A percentile compares a stretch with the other conserved stretches of the same genome.
Conservation (phyloP, 805 yeast genomes). For the Metschnikowia kunwiensis region DNA sequence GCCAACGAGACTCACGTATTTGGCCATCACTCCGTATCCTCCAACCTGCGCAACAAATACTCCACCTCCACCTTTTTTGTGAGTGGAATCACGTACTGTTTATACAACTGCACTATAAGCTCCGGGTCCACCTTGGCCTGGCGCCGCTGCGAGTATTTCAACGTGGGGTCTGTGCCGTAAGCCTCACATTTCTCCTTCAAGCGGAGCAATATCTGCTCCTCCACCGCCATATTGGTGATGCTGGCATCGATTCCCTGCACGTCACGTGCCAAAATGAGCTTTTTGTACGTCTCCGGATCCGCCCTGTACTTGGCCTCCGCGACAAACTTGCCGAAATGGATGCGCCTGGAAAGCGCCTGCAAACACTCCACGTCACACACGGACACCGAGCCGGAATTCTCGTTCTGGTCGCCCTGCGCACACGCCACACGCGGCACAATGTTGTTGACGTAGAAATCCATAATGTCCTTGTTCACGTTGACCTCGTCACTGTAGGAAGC, state of each 20-base stretch:
- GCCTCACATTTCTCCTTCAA: slow-evolving; percentile 76
- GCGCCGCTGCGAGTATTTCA: slow-evolving; percentile 65
- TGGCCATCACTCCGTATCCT: slow-evolving; percentile 5
- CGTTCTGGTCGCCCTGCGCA: slow-evolving; percentile 67
- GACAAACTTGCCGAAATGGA: slow-evolving; percentile 96
- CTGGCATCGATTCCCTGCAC: slow-evolving; percentile 69
- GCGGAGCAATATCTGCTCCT: slow-evolving; percentile 75
- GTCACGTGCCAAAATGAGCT: slow-evolving; percentile 64
- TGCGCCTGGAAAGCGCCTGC: slow-evolving; percentile 85
- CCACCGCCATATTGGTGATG: slow-evolving; percentile 87
- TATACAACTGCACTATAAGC: slow-evolving; percentile 75
- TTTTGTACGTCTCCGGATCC: slow-evolving; percentile 60
- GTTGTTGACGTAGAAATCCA: slow-evolving; percentile 61
- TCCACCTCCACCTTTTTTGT: slow-evolving; percentile 96
- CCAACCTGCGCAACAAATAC: slow-evolving; percentile 68
- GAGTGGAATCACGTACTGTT: slow-evolving; percentile 85
- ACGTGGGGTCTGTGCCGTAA: slow-evolving; percentile 85
- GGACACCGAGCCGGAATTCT: slow-evolving; percentile 85
- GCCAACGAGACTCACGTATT: background rate
- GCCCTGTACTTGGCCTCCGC: slow-evolving; percentile 88
- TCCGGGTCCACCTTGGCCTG: slow-evolving; percentile 81
- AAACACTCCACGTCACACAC: slow-evolving; percentile 80
- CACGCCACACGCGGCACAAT: slow-evolving; percentile 75
- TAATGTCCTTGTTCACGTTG: slow-evolving; percentile 70
- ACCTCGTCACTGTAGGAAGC: slow-evolving; percentile 73